phyloP scores from a whole-genome alignment of 2,329 filamentous ascomycete genomes.

The Aotearoamyces nothofagi region DNA sequence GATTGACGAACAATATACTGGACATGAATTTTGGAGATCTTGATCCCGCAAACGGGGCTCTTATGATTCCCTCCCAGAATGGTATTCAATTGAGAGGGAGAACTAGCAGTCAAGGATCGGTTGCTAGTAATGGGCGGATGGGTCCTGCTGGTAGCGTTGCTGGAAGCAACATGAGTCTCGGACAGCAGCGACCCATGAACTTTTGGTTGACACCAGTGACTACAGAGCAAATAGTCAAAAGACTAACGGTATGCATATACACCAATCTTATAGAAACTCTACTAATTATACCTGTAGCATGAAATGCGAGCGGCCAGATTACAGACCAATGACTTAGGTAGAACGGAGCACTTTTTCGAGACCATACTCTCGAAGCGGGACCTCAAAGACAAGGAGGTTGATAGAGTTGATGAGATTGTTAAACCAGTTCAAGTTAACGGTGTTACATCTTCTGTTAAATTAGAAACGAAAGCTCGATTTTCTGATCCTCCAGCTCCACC shows the following conservation, averaged over 20 bases:
- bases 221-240: slow-evolving; percentile 88
- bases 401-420: slow-evolving; percentile 24
- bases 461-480: slow-evolving; percentile 71
- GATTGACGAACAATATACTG: slow-evolving; percentile 57
- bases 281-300: slow-evolving; percentile 34
- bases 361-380: slow-evolving; percentile 60
- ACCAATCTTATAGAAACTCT: not conserved
- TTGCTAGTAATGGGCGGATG: slow-evolving; percentile 43
- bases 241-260: slow-evolving; percentile 20
- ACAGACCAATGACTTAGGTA: slow-evolving; percentile 71
- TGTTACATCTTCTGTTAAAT: slow-evolving; percentile 33
- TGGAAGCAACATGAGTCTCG: slow-evolving; percentile 39
- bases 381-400: slow-evolving; percentile 38
- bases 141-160: slow-evolving; percentile 35
- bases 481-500: slow-evolving; percentile 88
- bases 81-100: slow-evolving; percentile 58
- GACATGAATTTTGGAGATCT: slow-evolving; percentile 90
- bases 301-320: slow-evolving; percentile 85
- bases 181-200: slow-evolving; percentile 61
- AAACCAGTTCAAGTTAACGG: slow-evolving; percentile 32
- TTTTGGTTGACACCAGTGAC: slow-evolving; percentile 82
- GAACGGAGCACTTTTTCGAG: slow-evolving; percentile 70
- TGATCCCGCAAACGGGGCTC: slow-evolving; percentile 60
- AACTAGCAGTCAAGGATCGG: slow-evolving; percentile 49
- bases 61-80: slow-evolving; percentile 55